These are phyloP conservation scores for Fusarium torulosum DNA, from an alignment of 2,329 filamentous ascomycete genomes.

Conservation along the genomic window DNA sequence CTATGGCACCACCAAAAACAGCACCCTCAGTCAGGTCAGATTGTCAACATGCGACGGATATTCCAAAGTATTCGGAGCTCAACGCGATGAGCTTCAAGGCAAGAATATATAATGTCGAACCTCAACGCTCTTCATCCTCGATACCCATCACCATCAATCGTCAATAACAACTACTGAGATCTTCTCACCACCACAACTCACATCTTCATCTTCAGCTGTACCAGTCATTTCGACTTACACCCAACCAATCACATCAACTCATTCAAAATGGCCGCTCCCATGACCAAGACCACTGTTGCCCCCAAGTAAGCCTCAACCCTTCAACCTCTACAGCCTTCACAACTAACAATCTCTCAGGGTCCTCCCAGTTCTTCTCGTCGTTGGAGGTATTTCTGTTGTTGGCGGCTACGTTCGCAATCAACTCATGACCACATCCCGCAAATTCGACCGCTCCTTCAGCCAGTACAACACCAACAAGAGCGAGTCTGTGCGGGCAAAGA, in stretches of 20 bases:
- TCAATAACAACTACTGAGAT: slow-evolving; percentile 27
- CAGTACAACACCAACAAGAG: slow-evolving; percentile 45
- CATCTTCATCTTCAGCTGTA: slow-evolving; percentile 5
- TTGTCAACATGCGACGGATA: slow-evolving; percentile 39
- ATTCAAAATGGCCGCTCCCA: slow-evolving; percentile 40
- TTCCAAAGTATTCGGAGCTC: slow-evolving; percentile 14
- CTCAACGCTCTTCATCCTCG: background rate
- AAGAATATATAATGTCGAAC: slow-evolving; percentile 34
- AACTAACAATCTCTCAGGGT: slow-evolving; percentile 32
- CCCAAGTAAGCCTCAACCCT: slow-evolving; percentile 33
- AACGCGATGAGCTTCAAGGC: background rate
- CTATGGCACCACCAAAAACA: slow-evolving; percentile 44
- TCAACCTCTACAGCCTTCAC: background rate
- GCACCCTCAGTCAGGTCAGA: slow-evolving; percentile 36
- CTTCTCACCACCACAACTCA: slow-evolving; percentile 16
- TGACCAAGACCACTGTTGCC: slow-evolving; percentile 37
- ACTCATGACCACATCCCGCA: slow-evolving; percentile 38
- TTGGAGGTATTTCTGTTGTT: slow-evolving; percentile 41
- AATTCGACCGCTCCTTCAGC: slow-evolving; percentile 44
- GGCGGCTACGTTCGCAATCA: slow-evolving; percentile 37
- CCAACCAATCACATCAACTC: slow-evolving; percentile 24
- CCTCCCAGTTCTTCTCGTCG: slow-evolving; percentile 41
- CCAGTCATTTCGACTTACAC: slow-evolving; percentile 26
- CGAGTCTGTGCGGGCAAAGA: slow-evolving; percentile 37
- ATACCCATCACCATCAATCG: slow-evolving; percentile 23